These are phyloP conservation scores for Naganishia cerealis DNA, from an alignment of 1,284 basidiomycete species.

Conservation along the genomic window DNA sequence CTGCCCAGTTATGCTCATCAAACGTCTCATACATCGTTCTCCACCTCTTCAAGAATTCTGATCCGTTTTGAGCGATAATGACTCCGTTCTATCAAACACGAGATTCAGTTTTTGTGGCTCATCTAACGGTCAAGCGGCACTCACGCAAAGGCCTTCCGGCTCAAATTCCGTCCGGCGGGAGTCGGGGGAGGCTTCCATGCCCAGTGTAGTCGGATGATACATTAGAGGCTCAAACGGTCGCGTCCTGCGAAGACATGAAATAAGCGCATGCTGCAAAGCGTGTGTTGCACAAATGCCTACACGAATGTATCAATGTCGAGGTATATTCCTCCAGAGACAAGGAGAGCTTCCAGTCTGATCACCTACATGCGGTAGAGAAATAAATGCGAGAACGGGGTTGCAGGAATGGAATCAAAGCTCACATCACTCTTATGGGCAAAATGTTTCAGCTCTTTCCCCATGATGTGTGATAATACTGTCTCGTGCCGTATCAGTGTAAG, in stretches of 20 bases:
- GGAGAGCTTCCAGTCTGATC: constrained; percentile 48
- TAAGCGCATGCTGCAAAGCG: background rate
- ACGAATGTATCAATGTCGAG: constrained; percentile 57
- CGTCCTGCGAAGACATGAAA: constrained; percentile 35
- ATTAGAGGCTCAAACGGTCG: constrained; percentile 49
- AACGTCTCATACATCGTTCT: constrained; percentile 54
- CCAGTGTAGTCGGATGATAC: constrained; percentile 53
- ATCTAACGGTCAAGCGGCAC: constrained; percentile 24
- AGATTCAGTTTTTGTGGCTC: too few relatives aligned
- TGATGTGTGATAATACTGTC: constrained; percentile 43
- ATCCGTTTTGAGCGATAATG: constrained; percentile 53
- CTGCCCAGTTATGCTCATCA: constrained; percentile 51
- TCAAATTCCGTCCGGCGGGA: constrained; percentile 43
- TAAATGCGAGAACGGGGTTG: background rate
- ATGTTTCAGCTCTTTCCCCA: constrained; percentile 46
- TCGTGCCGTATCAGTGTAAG: constrained; percentile 48
- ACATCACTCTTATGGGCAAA: constrained; percentile 54
- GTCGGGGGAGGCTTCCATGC: constrained; percentile 54
- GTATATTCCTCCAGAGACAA: constrained; percentile 56
- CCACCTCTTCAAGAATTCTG: constrained; percentile 55
- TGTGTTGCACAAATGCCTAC: constrained; percentile 38
- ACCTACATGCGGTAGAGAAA: constrained; percentile 34
- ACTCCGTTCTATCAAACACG: constrained; percentile 54
- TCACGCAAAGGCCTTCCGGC: constrained; percentile 53
- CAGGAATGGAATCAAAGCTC: constrained; percentile 27